Evolutionary conservation across 2,329 filamentous ascomycete species (phyloP), one percentile per base, ranked within the genome.

Genomic region (Seiridium unicorne): DNA sequence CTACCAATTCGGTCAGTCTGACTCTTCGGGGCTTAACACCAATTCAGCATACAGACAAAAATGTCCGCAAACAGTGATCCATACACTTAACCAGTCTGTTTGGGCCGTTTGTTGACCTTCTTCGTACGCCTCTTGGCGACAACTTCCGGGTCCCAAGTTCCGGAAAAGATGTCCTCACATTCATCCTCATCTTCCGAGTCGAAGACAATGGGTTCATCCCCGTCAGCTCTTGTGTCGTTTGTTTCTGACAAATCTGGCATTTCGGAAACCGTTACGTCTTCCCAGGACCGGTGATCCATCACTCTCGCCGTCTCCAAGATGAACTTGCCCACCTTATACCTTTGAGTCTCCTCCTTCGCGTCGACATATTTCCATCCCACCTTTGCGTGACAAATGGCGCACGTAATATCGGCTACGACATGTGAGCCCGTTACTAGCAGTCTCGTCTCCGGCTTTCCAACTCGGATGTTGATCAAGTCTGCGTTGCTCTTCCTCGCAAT

Each of bases 331-430:
- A 89, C 79, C 73, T 90, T 90, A 77, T 90, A 90, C 69, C 79
- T 81, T 70, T 89, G 87, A 51, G 77, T 73, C 59, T 76, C 68
- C 65, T 89, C 84, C 61, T 79, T 80, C 1, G 87, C 86, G 69
- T 87, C 84, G 48, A 89, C 79, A 67, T 90, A 90, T 72, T 89
- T 89, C 87, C 87, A 90, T 18, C 87, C 87, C 7, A 90, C 69
- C 66, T 84, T 84, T 56, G 75, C 76, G 34, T 75, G 74, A 72
- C 87, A 90, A 34, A 81, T 75, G 8, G 70, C 70, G 68, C 87
- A 90, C 51, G 72, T 77, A 54, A 89, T 86, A 72, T 89, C 87
- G 3, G 86, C 84, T 5, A 90, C 86, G 5, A 84, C 79, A 71
- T 89, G 87, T 68, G 79, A 77, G 3, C 87, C 87, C 1, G 87